Evolutionary conservation across 805 yeast species (phyloP).

Genomic region (Suhomyces vadensis): DNA sequence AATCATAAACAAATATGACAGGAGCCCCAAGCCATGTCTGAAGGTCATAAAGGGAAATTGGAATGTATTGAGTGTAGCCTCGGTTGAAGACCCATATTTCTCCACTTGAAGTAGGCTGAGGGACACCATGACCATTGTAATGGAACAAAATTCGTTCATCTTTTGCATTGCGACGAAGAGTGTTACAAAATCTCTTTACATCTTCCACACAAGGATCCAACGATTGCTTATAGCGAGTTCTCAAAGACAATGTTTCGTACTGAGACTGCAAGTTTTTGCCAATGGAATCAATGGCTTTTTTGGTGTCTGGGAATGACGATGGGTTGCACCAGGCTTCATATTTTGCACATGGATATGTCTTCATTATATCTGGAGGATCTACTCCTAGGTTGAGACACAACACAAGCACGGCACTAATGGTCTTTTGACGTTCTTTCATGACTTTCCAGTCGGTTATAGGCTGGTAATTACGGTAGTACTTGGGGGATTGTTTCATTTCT

Average conservation of each 20-base stretch:
- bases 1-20: constrained; percentile 90
- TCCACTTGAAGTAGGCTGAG: constrained; percentile 93
- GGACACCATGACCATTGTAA: constrained; percentile 98
- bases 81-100: constrained; percentile 98
- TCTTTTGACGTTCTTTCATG: constrained; percentile 86
- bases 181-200: constrained; percentile 85
- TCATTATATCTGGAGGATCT: constrained; percentile 94
- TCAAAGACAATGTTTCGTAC: constrained; percentile 82
- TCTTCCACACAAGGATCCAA: constrained; percentile 96
- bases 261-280: constrained; percentile 86
- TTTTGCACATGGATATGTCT: constrained; percentile 90
- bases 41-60: constrained; percentile 89
- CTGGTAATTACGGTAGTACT: constrained; percentile 52
- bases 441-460: constrained; percentile 88
- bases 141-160: constrained; percentile 93
- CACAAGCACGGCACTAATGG: constrained; percentile 90
- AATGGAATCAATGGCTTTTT: constrained; percentile 86
- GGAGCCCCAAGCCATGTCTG: constrained; percentile 99
- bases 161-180: constrained; percentile 84
- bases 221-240: constrained; percentile 88
- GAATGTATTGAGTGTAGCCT: constrained; percentile 96
- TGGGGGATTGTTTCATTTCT: constrained; percentile 48
- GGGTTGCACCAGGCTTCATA: constrained; percentile 96
- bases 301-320: constrained; percentile 72
- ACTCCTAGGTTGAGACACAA: constrained; percentile 91